phyloP scores from a whole-genome alignment of 2,329 filamentous ascomycete species.

The Aspergillus terreus region DNA sequence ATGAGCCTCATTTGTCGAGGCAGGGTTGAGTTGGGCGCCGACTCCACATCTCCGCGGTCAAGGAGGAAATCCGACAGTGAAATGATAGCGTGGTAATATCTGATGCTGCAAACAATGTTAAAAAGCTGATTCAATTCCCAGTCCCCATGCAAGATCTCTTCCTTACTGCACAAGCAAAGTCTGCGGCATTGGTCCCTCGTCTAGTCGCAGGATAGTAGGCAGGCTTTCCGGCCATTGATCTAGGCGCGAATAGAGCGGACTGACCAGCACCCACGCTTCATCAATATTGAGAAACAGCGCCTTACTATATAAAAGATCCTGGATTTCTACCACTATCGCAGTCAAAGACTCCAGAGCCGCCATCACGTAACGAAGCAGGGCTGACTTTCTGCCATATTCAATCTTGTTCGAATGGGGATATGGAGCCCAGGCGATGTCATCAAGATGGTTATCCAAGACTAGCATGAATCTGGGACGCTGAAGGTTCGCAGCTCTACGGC shows the following conservation, averaged over 20 bases:
- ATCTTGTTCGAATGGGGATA: constrained; percentile 30
- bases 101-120: constrained; percentile 18
- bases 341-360: constrained; percentile 19
- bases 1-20: constrained; percentile 12
- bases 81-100: constrained; percentile 24
- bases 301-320: constrained; percentile 24
- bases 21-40: constrained; percentile 6
- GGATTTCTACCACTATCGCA: constrained; percentile 19
- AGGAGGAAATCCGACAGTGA: constrained; percentile 23
- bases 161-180: constrained; percentile 28
- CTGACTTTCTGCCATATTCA: constrained; percentile 22
- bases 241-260: constrained; percentile 18
- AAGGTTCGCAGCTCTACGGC: constrained; percentile 18
- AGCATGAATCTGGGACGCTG: constrained; percentile 15
- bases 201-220: constrained; percentile 14
- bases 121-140: not conserved
- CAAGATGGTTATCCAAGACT: constrained; percentile 8
- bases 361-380: constrained; percentile 24
- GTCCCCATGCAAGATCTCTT: not conserved
- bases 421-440: constrained; percentile 26
- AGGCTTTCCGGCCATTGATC: constrained; percentile 20
- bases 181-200: constrained; percentile 21
- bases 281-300: constrained; percentile 9
- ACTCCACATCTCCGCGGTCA: constrained; percentile 11
- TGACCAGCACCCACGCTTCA: constrained; percentile 16